Base-by-base conservation (phyloP, 495 filamentous ascomycete species). In the Antarctomyces pellizariae region DNA sequence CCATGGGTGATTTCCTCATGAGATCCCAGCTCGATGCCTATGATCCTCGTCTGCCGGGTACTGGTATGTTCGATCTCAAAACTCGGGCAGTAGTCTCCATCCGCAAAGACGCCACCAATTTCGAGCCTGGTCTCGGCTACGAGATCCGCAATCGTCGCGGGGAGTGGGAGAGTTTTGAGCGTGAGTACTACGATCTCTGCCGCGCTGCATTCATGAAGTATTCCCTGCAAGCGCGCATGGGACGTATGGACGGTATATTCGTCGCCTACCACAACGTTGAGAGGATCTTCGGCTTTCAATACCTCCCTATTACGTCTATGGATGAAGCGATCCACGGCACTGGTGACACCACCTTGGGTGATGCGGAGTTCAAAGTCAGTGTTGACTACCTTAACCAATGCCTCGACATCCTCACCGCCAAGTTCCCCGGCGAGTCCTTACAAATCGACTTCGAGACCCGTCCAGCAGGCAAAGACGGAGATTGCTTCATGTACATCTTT, bases 221-320 rank as follows among this genome's bases (percentile, higher is more conserved):
- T 44, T 90, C 82, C 3, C 57, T 99, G 13, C 86, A 99, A 46
- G 86, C 83, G 18, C 70, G 86, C 13, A 79, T 95, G 59, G 86
- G 86, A 15, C 69, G 89, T 12, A 99, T 99, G 86, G 83, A 95
- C 36, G 86, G 86, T 26, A 93, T 95, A 26, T 95, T 93, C 38
- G 77, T 93, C n/a, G 89, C 89, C 7, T 95, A 69, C 45, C 86
- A 99, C 50, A 99, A 99, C 39, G 71, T 78, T 3, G 61, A 90
- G 45, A 68, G 79, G 18, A 90, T 99, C 22, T 99, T 99, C 43
- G 86, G 86, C 0, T 99, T 99, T 48, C 86, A 95, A 46, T 99
- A 99, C 41, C 54, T 99, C 29, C 65, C 67, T 30, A 46, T 92
- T 8, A 38, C 57, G 1, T 89, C 95, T 39, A 86, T 99, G 75